Conservation (phyloP, 2,329 filamentous ascomycete species). For the Stenocarpella maydis region DNA sequence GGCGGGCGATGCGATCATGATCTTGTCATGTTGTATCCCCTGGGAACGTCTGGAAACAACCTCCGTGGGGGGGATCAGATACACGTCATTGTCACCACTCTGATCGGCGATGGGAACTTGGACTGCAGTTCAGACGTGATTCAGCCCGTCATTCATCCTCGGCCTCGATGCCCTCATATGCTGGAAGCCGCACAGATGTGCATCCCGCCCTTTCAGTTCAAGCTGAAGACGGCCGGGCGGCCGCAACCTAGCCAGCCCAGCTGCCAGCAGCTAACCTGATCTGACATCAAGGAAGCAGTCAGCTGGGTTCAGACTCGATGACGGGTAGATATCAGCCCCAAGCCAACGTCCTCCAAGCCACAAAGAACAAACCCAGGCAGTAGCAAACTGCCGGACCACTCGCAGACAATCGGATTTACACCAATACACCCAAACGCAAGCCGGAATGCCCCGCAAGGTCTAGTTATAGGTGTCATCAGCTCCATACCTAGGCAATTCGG, state of each 20-base stretch:
- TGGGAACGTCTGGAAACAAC: not conserved
- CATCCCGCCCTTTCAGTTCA: not conserved
- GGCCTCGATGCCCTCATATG: not conserved
- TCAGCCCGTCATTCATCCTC: not conserved
- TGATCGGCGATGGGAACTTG: conserved; percentile 10
- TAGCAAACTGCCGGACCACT: not conserved
- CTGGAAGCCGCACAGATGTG: not conserved
- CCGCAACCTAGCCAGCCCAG: not conserved
- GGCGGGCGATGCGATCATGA: not conserved
- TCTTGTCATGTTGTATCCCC: not conserved
- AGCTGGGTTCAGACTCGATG: not conserved
- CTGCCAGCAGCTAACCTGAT: not conserved
- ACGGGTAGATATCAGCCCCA: conserved; percentile 9
- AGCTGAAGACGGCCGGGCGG: not conserved
- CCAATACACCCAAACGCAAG: too few species aligned
- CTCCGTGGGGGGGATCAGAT: not conserved
- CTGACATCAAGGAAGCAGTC: conserved; percentile 11
- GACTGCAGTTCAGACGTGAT: conserved; percentile 10
- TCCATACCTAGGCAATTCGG: too few species aligned
- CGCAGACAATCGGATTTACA: not conserved
- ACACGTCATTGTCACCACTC: conserved; percentile 21
- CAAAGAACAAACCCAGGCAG: not conserved
- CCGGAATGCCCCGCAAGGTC: not conserved
- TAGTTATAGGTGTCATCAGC: not conserved
- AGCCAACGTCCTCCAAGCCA: not conserved